Conservation (phyloP, 768 basidiomycete genomes). For the Sporobolomyces pararoseus region DNA sequence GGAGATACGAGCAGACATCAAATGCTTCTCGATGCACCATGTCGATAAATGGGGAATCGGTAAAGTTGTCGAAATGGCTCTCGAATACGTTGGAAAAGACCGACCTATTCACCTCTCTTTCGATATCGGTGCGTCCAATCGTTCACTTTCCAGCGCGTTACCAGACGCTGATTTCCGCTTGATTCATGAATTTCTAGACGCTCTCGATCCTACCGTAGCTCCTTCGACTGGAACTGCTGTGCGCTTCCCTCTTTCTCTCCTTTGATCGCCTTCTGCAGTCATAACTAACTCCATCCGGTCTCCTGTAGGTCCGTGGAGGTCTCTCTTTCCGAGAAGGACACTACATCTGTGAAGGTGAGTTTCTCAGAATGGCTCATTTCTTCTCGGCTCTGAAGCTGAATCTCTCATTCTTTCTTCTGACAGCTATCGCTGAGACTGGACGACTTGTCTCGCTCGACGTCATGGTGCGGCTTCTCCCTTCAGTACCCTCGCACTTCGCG, state of each 20-base stretch:
- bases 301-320: slow-evolving; percentile 77
- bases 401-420: slow-evolving; percentile 53
- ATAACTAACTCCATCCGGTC: slow-evolving; percentile 20
- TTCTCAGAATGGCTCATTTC: background rate
- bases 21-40: slow-evolving; percentile 85
- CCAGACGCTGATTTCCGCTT: background rate
- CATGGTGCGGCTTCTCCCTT: slow-evolving; percentile 61
- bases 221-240: slow-evolving; percentile 92
- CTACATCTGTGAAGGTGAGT: slow-evolving; percentile 79
- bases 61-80: slow-evolving; percentile 89
- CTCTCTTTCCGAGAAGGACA: slow-evolving; percentile 97
- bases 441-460: slow-evolving; percentile 86
- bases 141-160: too few relatives aligned
- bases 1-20: slow-evolving; percentile 58
- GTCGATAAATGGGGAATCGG: slow-evolving; percentile 58
- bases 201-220: slow-evolving; percentile 80
- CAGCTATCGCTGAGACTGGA: slow-evolving; percentile 87
- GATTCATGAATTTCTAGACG: slow-evolving; percentile 30
- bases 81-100: slow-evolving; percentile 85
- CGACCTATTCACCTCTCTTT: slow-evolving; percentile 91
- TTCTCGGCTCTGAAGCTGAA: slow-evolving; percentile 51
- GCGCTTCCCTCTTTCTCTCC: slow-evolving; percentile 42
- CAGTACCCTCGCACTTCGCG: background rate
- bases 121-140: slow-evolving; percentile 62
- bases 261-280: background rate